These are phyloP conservation scores for Podila epicladia DNA, from an alignment of 192 early-diverging fungal genomes.

Conservation along the genomic window DNA sequence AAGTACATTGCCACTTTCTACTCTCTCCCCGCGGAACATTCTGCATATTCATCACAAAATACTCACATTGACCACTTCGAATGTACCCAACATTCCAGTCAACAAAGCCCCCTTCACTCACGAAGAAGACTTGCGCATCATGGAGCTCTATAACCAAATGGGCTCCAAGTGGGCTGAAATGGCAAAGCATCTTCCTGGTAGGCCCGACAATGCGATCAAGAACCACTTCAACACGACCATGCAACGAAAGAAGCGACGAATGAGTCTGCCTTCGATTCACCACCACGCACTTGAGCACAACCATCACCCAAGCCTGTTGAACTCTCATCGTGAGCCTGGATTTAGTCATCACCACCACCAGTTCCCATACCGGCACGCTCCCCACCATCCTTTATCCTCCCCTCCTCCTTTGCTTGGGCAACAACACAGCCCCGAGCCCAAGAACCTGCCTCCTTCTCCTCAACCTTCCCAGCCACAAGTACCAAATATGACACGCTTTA, in stretches of 20 bases:
- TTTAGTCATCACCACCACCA: too few relatives aligned
- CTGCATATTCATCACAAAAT: neutral
- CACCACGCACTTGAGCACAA: too few relatives aligned
- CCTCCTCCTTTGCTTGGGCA: neutral
- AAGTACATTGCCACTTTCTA: neutral
- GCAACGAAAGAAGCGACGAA: conserved; percentile 46
- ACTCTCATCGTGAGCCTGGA: too few relatives aligned
- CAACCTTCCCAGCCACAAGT: neutral
- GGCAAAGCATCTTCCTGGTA: conserved; percentile 45
- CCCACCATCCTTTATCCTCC: neutral
- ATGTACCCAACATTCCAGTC: conserved; percentile 7
- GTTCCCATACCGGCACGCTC: too few relatives aligned
- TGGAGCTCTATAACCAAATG: conserved; percentile 37
- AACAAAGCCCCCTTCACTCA: conserved; percentile 47
- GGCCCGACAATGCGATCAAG: conserved; percentile 50
- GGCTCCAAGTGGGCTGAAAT: conserved; percentile 51
- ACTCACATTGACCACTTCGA: neutral
- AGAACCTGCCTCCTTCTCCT: neutral
- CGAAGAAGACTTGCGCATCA: conserved; percentile 39
- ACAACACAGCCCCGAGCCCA: neutral
- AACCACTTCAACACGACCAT: conserved; percentile 52
- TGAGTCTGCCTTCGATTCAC: conserved; percentile 35
- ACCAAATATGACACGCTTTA: conserved; percentile 22
- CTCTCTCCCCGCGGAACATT: neutral
- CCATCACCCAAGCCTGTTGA: too few relatives aligned